Evolutionary conservation across 1,139 yeast genomes (phyloP), one percentile per base, ranked within the genome.

Genomic region (Lodderomyces oxycetoniae): DNA sequence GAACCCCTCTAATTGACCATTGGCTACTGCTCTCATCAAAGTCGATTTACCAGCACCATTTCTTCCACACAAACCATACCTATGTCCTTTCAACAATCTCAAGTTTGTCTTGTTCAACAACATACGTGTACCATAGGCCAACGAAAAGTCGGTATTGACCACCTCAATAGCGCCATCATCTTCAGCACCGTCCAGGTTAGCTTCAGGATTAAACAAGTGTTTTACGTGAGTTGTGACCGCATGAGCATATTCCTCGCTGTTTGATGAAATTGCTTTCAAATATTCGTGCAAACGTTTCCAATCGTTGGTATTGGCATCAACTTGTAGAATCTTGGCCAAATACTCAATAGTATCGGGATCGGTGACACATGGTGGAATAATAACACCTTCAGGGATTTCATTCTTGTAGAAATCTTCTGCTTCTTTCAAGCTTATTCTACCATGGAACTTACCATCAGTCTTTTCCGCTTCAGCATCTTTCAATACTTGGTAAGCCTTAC

Each of bases 21-120:
- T 87, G 37, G 96, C 87, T 52, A 91, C 91, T 25, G 98, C 85
- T 62, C 98, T 77, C 97, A 91, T 89, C 53, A 91, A 71, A 13
- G 98, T 91, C 12, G 96, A 87, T 62, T 91, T 91, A 68, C 98
- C 98, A 40, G 96, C 96, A 74, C 98, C 98, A 59, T 91, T 91
- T 64, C 97, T 78, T 53, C 98, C 98, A 71, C 96, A 88, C 44
- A 91, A 75, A 67, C 98, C 98, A 55, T 91, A 91, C 60, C 98
- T 78, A 62, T 86, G 96, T 49, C 98, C 98, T 67, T 89, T 88
- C 52, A 85, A 70, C 41, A 91, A 73, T 53, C 95, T 76, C 55
- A 91, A 67, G 44, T 73, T 82, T 36, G 98, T 89, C 64, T 91
- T 89, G 73, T 89, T 91, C 51, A 91, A 70, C 50, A 91, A 74